Percentiles rank a stretch among this genome's conserved stretches.
These are phyloP conservation scores for Astrothelium macrocarpum DNA, from an alignment of 495 filamentous ascomycete species.

Conservation along the genomic window DNA sequence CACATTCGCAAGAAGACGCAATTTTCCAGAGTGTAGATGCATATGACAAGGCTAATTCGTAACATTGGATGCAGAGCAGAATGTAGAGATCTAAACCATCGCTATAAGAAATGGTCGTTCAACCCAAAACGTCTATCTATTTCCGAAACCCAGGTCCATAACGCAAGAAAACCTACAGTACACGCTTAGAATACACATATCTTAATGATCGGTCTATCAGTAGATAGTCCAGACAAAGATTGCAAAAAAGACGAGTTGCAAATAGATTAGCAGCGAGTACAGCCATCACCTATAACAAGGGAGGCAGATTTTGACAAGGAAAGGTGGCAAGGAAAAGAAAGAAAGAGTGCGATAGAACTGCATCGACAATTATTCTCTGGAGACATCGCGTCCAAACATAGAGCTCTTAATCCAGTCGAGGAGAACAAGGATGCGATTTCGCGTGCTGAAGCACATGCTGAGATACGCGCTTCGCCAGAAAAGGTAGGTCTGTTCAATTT, in stretches of 20 bases:
- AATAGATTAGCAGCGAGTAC: background rate
- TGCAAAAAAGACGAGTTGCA: background rate
- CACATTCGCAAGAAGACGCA: no score
- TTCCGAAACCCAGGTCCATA: background rate
- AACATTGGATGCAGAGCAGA: background rate
- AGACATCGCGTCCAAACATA: conserved; percentile 90
- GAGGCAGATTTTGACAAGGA: background rate
- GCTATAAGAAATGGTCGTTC: background rate
- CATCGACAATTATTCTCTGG: conserved; percentile 56
- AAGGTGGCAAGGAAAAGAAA: background rate
- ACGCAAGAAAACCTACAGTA: background rate
- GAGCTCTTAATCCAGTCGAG: conserved; percentile 95
- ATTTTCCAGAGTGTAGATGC: no score
- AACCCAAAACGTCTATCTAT: background rate
- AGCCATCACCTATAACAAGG: background rate
- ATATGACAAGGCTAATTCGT: no score
- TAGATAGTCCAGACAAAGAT: background rate
- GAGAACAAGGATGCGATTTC: conserved; percentile 85
- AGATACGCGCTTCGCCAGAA: conserved; percentile 98
- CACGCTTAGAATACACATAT: background rate
- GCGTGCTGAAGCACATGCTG: conserved; percentile 98
- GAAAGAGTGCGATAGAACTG: background rate
- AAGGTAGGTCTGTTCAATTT: conserved; percentile 42
- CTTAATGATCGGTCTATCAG: background rate
- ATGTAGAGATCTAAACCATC: background rate